Evolutionary conservation across 2,329 filamentous ascomycete genomes (phyloP).

Genomic region (Elsinoe arachidis): DNA sequence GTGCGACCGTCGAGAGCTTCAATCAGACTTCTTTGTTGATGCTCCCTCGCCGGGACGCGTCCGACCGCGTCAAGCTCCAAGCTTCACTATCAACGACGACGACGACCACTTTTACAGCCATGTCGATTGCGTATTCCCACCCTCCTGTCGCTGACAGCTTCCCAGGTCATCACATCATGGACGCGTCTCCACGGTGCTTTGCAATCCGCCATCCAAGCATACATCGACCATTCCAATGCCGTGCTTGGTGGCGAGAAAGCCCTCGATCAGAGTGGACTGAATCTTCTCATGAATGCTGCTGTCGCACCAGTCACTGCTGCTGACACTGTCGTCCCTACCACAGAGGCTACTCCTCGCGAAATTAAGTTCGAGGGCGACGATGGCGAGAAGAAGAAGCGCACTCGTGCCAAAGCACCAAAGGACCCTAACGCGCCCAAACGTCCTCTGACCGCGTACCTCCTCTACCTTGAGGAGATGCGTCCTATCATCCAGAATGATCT

Average conservation of each 20-base stretch:
- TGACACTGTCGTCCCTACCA: not conserved
- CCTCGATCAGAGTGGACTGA: constrained; percentile 21
- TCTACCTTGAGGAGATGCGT: constrained; percentile 85
- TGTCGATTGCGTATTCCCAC: too few species aligned
- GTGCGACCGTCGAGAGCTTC: constrained; percentile 3
- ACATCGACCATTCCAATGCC: constrained; percentile 80
- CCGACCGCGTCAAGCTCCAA: constrained; percentile 16
- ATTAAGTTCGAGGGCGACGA: constrained; percentile 16
- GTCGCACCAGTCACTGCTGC: not conserved
- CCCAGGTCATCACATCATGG: constrained; percentile 66
- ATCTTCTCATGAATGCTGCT: constrained; percentile 3
- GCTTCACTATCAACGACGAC: constrained; percentile 1
- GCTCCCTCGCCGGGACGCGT: constrained; percentile 4
- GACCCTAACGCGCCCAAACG: constrained; percentile 94
- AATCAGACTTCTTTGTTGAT: constrained; percentile 6
- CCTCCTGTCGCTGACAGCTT: constrained; percentile 29
- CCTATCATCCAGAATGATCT: constrained; percentile 63
- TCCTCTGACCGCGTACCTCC: constrained; percentile 86
- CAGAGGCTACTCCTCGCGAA: not conserved
- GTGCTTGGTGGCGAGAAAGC: constrained; percentile 50
- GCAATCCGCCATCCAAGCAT: constrained; percentile 70
- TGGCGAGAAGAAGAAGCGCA: constrained; percentile 25
- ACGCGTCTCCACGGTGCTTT: constrained; percentile 71
- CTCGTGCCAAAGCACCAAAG: constrained; percentile 39
- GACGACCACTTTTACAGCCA: not conserved